These are phyloP conservation scores for Tetrapisispora taiwanensis DNA, from an alignment of 805 yeast genomes.

Conservation along the genomic window DNA sequence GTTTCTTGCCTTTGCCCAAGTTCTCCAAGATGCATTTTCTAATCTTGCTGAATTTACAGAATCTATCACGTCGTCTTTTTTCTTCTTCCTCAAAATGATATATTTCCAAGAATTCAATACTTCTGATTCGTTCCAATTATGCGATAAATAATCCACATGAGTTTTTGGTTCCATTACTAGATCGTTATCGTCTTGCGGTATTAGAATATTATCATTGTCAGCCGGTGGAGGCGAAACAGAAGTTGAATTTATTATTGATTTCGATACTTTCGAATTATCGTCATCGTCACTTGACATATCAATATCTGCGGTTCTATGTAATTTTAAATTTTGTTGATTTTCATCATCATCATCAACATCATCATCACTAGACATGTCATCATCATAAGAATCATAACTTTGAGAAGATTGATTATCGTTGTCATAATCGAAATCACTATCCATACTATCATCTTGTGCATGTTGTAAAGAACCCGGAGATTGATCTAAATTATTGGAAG, in stretches of 20 bases:
- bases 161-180: slow-evolving; percentile 69
- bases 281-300: slow-evolving; percentile 1
- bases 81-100: slow-evolving; percentile 64
- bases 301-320: neutral
- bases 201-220: slow-evolving; percentile 19
- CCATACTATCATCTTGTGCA: slow-evolving; percentile 1
- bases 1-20: slow-evolving; percentile 90
- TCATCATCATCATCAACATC: slow-evolving; percentile 6
- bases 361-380: slow-evolving; percentile 3
- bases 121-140: slow-evolving; percentile 91
- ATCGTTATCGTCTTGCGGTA: slow-evolving; percentile 79
- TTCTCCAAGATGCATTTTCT: slow-evolving; percentile 93
- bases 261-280: neutral
- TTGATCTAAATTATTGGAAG: neutral
- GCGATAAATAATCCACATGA: slow-evolving; percentile 92
- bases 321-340: neutral
- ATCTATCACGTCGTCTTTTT: slow-evolving; percentile 33
- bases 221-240: slow-evolving; percentile 32
- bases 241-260: slow-evolving; percentile 7
- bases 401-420: slow-evolving; percentile 3
- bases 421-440: neutral
- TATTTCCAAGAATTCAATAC: slow-evolving; percentile 94
- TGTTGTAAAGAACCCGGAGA: neutral
- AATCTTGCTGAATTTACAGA: slow-evolving; percentile 73
- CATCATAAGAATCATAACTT: slow-evolving; percentile 11